phyloP scores from a whole-genome alignment of 2,329 filamentous ascomycete species.

The Fusarium sublunatum region DNA sequence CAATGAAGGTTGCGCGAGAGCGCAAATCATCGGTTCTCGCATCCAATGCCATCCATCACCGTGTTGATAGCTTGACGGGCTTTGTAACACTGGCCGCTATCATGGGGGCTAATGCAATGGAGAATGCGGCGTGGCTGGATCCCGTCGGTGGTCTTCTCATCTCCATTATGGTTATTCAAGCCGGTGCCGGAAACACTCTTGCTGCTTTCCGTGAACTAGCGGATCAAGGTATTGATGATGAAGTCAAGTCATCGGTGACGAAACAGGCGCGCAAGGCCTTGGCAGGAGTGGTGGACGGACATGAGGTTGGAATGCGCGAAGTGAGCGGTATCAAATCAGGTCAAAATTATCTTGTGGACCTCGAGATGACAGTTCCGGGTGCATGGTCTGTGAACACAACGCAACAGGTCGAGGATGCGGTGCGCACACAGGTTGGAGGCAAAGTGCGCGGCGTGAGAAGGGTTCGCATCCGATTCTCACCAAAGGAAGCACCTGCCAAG shows the following conservation, averaged over 20 bases:
- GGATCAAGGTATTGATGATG: slow-evolving; percentile 88
- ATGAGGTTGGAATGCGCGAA: slow-evolving; percentile 76
- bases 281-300: slow-evolving; percentile 61
- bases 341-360: slow-evolving; percentile 93
- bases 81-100: slow-evolving; percentile 93
- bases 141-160: slow-evolving; percentile 93
- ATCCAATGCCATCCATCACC: slow-evolving; percentile 96
- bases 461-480: slow-evolving; percentile 85
- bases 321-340: slow-evolving; percentile 94
- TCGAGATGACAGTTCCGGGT: slow-evolving; percentile 84
- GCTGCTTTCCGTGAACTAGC: slow-evolving; percentile 87
- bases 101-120: slow-evolving; percentile 85
- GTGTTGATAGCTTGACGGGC: slow-evolving; percentile 93
- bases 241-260: slow-evolving; percentile 78
- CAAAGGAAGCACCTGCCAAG: slow-evolving; percentile 68
- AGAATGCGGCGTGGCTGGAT: slow-evolving; percentile 91
- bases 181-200: slow-evolving; percentile 86
- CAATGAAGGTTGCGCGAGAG: slow-evolving; percentile 94
- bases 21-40: slow-evolving; percentile 95
- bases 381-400: slow-evolving; percentile 80
- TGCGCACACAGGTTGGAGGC: slow-evolving; percentile 77
- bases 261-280: slow-evolving; percentile 73
- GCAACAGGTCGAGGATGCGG: slow-evolving; percentile 75
- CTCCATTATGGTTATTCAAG: slow-evolving; percentile 91
- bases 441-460: slow-evolving; percentile 86